phyloP scores from a whole-genome alignment of 164 flowering plant genomes.

The Tetracentron sinense region DNA sequence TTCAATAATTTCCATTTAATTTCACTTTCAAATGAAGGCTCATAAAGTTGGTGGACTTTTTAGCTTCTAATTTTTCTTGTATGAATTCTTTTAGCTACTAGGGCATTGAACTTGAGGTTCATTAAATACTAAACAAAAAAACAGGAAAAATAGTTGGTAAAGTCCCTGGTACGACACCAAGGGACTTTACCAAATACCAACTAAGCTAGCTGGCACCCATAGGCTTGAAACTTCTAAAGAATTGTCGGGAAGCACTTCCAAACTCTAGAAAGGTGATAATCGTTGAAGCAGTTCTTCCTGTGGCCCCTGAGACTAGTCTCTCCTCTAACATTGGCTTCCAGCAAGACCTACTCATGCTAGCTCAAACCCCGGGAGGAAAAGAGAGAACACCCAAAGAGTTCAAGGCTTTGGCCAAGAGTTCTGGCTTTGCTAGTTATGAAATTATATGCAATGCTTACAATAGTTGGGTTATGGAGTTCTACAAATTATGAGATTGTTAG shows the following conservation, averaged over 20 bases:
- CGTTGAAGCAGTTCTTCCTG: slow-evolving; percentile 24
- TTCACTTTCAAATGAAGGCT: too few relatives aligned
- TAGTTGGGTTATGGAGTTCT: slow-evolving; percentile 31
- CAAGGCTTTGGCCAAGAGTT: slow-evolving; percentile 15
- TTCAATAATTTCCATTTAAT: too few relatives aligned
- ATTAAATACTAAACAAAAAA: too few relatives aligned
- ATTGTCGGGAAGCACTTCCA: slow-evolving; percentile 25
- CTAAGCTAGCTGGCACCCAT: too few relatives aligned
- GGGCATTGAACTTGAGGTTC: too few relatives aligned
- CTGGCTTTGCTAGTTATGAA: slow-evolving; percentile 22
- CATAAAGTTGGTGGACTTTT: too few relatives aligned
- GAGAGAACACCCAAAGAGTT: slow-evolving; percentile 28
- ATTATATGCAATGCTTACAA: slow-evolving; percentile 23
- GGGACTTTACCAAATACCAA: too few relatives aligned
- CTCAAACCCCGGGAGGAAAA: slow-evolving; percentile 26
- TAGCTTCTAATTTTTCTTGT: too few relatives aligned
- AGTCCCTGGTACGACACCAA: too few relatives aligned
- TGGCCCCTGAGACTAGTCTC: slow-evolving; percentile 9
- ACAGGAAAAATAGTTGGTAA: too few relatives aligned
- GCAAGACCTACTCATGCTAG: slow-evolving; percentile 24
- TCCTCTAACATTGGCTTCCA: slow-evolving; percentile 13
- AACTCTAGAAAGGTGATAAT: slow-evolving; percentile 26
- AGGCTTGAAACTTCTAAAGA: slow-evolving; percentile 30
- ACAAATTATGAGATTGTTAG: background rate
- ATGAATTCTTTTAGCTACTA: too few relatives aligned